Conservation (phyloP, 345 rosid species). For the Arabis alpina region DNA sequence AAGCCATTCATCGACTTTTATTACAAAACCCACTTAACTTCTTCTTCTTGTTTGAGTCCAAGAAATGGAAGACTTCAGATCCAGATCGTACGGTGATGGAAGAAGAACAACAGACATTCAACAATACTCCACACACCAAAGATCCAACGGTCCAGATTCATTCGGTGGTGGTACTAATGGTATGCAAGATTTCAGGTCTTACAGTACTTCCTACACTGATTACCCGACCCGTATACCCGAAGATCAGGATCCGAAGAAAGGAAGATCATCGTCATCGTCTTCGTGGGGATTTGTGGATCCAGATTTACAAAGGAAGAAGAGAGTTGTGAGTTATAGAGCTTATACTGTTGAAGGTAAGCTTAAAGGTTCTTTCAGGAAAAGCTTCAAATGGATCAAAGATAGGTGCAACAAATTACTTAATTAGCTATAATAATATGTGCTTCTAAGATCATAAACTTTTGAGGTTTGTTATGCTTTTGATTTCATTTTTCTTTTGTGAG, state of each 20-base stretch:
- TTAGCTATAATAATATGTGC: not conserved
- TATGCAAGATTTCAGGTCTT: conserved; percentile 68
- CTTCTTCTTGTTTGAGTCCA: not conserved
- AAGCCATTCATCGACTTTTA: conserved; percentile 21
- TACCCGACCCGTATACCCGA: conserved; percentile 44
- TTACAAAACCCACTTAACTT: conserved; percentile 36
- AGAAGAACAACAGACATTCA: conserved; percentile 48
- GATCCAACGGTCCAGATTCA: conserved; percentile 41
- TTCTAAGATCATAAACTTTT: not conserved
- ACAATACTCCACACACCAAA: conserved; percentile 18
- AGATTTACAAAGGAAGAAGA: conserved; percentile 70
- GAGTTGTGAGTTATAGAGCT: conserved; percentile 72
- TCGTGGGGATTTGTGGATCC: conserved; percentile 69
- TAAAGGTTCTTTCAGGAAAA: conserved; percentile 69
- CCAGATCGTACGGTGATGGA: conserved; percentile 57
- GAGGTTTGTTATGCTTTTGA: not conserved
- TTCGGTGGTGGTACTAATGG: conserved; percentile 33
- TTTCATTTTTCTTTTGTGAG: not conserved
- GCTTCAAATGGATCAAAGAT: conserved; percentile 70
- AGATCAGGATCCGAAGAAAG: conserved; percentile 53
- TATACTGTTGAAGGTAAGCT: conserved; percentile 74
- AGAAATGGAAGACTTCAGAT: conserved; percentile 70
- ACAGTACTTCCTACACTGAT: conserved; percentile 55
- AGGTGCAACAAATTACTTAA: conserved; percentile 52
- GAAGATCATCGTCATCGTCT: conserved; percentile 52